Base-by-base conservation (phyloP, 2,329 filamentous ascomycete species). In the Clonostachys chloroleuca region DNA sequence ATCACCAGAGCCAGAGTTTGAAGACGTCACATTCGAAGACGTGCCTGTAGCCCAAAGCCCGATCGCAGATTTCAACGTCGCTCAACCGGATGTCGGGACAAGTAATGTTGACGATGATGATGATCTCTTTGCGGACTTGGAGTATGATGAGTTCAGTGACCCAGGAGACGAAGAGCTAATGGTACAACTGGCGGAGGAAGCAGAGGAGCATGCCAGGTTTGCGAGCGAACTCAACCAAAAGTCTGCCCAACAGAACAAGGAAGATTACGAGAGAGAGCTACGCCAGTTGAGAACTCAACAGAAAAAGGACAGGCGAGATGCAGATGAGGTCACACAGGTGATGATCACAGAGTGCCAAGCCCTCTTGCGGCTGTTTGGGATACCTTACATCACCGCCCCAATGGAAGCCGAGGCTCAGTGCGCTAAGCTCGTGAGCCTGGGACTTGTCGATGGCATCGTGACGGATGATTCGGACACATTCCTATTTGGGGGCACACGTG, bases 381-480 rank as follows among this genome's bases (percentile, higher is more conserved):
- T 99, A 12, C 94, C 94, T 0, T 99, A 99, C 61, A 86, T 99
- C 56, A 99, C 92, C 0, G 94, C 94, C 0, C 95, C 95, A 0
- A 97, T 97, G 94, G 94, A 99, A 76, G 94, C 94, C 1, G 94
- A 99, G 74, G 94, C 94, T 0, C 94, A 99, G 64, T 99, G 94
- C 60, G 94, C 94, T 1, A 89, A 96, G 66, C 80, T 99, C 5
- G 92, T 99, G 1, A 72, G 70, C 1, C 74, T 97, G 1, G 89
- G 90, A 0, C 81, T 97, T 0, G 95, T 99, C 9, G 95, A 99
- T 62, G 94, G 95, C 12, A 96, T 99, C 51, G 92, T 99, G 33
- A 99, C 95, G 0, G 94, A 99, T 59, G 94, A 99, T 63, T 95
- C 88, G 4, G 94, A 99, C 72, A 95, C 86, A 1, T 99, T 99